Evolutionary conservation across 2,329 filamentous ascomycete genomes (phyloP).

Genomic region (Monosporascus ibericus): DNA sequence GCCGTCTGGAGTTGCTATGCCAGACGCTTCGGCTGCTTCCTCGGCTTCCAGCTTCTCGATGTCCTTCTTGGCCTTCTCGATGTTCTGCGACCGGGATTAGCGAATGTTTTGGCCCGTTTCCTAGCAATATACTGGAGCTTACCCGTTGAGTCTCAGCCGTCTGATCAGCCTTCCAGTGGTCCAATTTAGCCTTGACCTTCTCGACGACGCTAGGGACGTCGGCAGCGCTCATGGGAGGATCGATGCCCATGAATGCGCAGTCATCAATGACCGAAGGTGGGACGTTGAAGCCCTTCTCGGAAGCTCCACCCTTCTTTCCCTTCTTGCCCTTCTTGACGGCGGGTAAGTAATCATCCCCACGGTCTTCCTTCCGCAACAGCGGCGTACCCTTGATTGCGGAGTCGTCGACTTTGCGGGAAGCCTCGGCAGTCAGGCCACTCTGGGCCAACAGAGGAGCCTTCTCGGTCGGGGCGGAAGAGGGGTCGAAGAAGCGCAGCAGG

Average conservation of each 20-base stretch:
- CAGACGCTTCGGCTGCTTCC: slow-evolving; percentile 44
- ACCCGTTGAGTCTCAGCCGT: slow-evolving; percentile 85
- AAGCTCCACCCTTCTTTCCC: slow-evolving; percentile 61
- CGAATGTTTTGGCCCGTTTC: slow-evolving; percentile 6
- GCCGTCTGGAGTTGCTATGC: slow-evolving; percentile 37
- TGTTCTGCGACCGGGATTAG: slow-evolving; percentile 60
- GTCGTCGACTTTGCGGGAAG: slow-evolving; percentile 78
- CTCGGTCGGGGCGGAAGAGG: slow-evolving; percentile 57
- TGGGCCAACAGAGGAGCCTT: slow-evolving; percentile 59
- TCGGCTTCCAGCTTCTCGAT: slow-evolving; percentile 80
- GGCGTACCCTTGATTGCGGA: slow-evolving; percentile 79
- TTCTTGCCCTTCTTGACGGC: slow-evolving; percentile 85
- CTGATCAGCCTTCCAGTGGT: slow-evolving; percentile 88
- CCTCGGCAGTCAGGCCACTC: slow-evolving; percentile 70
- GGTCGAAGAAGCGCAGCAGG: slow-evolving; percentile 88
- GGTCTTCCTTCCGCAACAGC: slow-evolving; percentile 78
- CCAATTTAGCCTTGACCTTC: slow-evolving; percentile 88
- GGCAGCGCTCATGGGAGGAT: slow-evolving; percentile 78
- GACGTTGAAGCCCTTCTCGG: slow-evolving; percentile 64
- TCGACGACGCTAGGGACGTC: slow-evolving; percentile 76
- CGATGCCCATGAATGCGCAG: slow-evolving; percentile 74
- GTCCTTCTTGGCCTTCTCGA: slow-evolving; percentile 93
- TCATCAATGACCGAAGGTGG: slow-evolving; percentile 90
- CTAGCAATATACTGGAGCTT: slow-evolving; percentile 30
- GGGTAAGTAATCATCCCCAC: slow-evolving; percentile 79